Base-by-base conservation (phyloP, 768 basidiomycete species). In the Rhodosporidiobolus odoratus region DNA sequence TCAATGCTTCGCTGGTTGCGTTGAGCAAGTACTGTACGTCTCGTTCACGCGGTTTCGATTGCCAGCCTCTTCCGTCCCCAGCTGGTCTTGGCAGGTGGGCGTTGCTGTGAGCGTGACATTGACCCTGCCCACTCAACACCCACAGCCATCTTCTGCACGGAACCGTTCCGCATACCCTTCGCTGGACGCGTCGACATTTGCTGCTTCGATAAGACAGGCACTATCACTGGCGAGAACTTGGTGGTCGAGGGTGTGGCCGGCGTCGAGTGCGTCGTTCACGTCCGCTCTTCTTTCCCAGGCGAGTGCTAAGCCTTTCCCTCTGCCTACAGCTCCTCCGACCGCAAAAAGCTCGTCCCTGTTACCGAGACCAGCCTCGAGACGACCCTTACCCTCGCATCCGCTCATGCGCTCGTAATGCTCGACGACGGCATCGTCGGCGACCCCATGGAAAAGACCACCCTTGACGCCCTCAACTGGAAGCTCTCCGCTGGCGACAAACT, bases 141-240 rank as follows among this genome's bases (percentile, higher is more conserved):
- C 23, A n/a, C 72, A 96, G 95, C 95, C 12, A 99, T 98, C 68
- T 99, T 94, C 82, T 98, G 96, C 79, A 99, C 96, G 25, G 96
- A 99, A 77, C 96, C 96, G 1, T 98, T 99, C 86, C 87, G 96
- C 30, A 99, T 98, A 71, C 94, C 96, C 0, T 90, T 83, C 71
- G 96, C 96, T 9, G 96, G 96, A 9, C 86, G 92, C 30, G 93
- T 98, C 4, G 96, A 99, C 75, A 89, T 98, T 23, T 99, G 96
- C 80, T 98, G 96, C 80, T 98, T 99, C 76, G 96, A 99, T 81
- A 99, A 99, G 84, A 99, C 96, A 0, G 96, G 95, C 32, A 98
- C 96, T 0, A 97, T 99, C 75, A 99, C 96, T 0, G 92, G 92
- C 0, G 94, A 97, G 79, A 89, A 93, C 78, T 82, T 98, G 19